Evolutionary conservation across 345 rosid genomes (phyloP), one percentile per base, ranked within the genome.

Genomic region (Zanthoxylum bungeanum): DNA sequence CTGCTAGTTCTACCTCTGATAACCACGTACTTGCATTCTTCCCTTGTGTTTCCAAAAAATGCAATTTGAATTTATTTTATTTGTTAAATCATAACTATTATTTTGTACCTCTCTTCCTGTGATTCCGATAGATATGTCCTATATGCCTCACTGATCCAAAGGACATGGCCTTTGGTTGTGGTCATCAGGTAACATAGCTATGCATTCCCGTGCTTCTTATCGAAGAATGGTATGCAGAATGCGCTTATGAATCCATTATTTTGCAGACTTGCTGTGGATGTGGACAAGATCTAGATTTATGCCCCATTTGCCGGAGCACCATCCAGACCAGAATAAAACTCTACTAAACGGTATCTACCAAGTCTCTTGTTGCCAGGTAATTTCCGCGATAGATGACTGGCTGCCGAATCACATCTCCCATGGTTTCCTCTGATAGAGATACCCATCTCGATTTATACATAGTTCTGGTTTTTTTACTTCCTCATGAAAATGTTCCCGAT

Each of bases 191-290:
- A 83, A 75, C 22, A n/a, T 37, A 17, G 37, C n/a, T 27, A 31
- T 66, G 6, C 14, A 14, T 31, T 75, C 46, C 19, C 14, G 31
- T 22, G 25, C 22, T 62, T 37, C 9, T 42, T 59, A 16, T 36
- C 30, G 58, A 17, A 34, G 65, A 74, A n/a, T 75, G 21, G 58
- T 9, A 39, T 37, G 42, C 47, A 52, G 30, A 19, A 31, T 56
- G 53, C 21, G 55, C 72, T 31, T 57, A 36, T 65, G 37, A 60
- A 16, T 66, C 69, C 56, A 31, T 11, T 76, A 8, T 50, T 63
- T 59, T 74, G 80, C 81, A 93, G 94, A 93, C 97, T 4, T 93
- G 97, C 77, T 91, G 92, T 24, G 93, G 84, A 30, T 93, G 98
- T 49, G 97, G 94, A 62, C 84, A 87, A 80, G 91, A 75, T 79